These are phyloP conservation scores for Anisogramma anomala DNA, from an alignment of 2,329 filamentous ascomycete species.

Conservation along the genomic window DNA sequence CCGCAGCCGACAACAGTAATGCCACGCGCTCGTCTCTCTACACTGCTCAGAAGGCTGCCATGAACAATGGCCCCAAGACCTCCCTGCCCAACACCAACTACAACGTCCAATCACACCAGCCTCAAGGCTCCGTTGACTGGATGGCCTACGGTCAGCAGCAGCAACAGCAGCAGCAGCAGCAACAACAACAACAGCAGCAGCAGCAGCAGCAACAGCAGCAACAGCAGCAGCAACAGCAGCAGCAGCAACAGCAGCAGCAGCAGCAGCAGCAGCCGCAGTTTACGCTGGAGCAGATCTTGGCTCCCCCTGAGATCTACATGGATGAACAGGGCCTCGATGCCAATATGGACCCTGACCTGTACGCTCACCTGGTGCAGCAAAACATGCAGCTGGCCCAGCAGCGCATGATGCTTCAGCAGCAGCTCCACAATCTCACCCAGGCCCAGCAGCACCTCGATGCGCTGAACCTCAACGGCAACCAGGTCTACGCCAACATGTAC, in stretches of 20 bases:
- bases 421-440: constrained; percentile 72
- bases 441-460: constrained; percentile 74
- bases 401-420: constrained; percentile 89
- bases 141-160: constrained; percentile 7
- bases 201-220: constrained; percentile 17
- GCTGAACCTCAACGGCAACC: constrained; percentile 55
- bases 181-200: constrained; percentile 17
- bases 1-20: constrained; percentile 30
- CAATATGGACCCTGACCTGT: constrained; percentile 72
- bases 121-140: constrained; percentile 22
- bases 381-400: constrained; percentile 89
- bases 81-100: constrained; percentile 40
- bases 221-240: constrained; percentile 17
- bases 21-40: constrained; percentile 34
- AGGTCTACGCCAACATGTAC: constrained; percentile 50
- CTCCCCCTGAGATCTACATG: constrained; percentile 70
- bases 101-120: constrained; percentile 19
- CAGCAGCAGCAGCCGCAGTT: constrained; percentile 29
- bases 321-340: constrained; percentile 52
- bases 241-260: constrained; percentile 19
- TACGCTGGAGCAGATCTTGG: constrained; percentile 82
- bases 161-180: constrained; percentile 18
- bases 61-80: constrained; percentile 42
- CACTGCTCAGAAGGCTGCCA: constrained; percentile 30
- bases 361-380: constrained; percentile 80